Percentiles rank a stretch among this genome's conserved stretches.
phyloP scores from a whole-genome alignment of 2,329 filamentous ascomycete species.

The Pseudogymnoascus sp. region DNA sequence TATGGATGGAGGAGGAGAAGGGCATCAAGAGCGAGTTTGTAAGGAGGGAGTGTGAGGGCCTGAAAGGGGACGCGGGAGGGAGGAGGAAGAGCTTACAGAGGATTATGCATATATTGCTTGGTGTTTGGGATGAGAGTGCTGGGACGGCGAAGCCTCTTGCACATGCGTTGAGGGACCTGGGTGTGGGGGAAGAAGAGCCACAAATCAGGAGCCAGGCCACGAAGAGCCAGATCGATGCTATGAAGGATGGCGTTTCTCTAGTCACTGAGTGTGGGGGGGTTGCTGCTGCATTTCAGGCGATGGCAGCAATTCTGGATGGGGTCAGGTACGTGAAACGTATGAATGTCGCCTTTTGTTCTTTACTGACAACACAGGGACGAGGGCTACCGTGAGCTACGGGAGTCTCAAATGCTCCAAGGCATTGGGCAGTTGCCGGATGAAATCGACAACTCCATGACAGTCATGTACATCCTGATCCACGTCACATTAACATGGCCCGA shows the following conservation, averaged over 20 bases:
- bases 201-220: constrained; percentile 43
- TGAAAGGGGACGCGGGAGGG: constrained; percentile 33
- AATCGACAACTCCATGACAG: constrained; percentile 54
- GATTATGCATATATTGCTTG: constrained; percentile 55
- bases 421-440: constrained; percentile 40
- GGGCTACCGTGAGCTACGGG: constrained; percentile 24
- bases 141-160: constrained; percentile 32
- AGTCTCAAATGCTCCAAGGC: constrained; percentile 12
- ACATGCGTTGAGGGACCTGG: constrained; percentile 16
- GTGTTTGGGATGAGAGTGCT: constrained; percentile 63
- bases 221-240: constrained; percentile 48
- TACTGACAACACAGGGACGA: constrained; percentile 31
- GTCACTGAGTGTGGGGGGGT: constrained; percentile 40
- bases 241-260: constrained; percentile 45
- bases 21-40: constrained; percentile 52
- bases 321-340: constrained; percentile 25
- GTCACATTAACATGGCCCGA: constrained; percentile 44
- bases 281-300: constrained; percentile 21
- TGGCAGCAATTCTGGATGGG: constrained; percentile 24
- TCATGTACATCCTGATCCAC: constrained; percentile 54
- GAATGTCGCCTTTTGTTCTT: constrained; percentile 40
- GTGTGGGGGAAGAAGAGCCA: constrained; percentile 35
- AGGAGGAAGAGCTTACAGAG: constrained; percentile 48
- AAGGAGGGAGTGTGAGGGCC: constrained; percentile 39
- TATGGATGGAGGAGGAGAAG: constrained; percentile 60